phyloP scores from a whole-genome alignment of 2,329 filamentous ascomycete species.

The Fusarium incarnatum region DNA sequence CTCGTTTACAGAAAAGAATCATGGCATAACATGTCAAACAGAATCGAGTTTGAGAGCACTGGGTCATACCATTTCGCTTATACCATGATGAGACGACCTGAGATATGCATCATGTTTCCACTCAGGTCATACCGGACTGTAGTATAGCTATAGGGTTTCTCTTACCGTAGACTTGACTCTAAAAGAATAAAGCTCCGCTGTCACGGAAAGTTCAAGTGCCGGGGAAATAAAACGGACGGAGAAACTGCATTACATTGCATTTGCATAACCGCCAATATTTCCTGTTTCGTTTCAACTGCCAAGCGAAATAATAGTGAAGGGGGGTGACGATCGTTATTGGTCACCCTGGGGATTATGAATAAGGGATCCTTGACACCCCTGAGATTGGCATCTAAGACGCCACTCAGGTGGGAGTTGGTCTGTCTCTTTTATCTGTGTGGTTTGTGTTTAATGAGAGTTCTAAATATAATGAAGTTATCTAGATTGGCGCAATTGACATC shows the following conservation, averaged over 20 bases:
- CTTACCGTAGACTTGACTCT: background rate
- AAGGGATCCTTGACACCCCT: slow-evolving; percentile 20
- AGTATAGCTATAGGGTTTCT: slow-evolving; percentile 5
- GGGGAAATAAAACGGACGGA: slow-evolving; percentile 30
- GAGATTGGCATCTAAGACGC: slow-evolving; percentile 5
- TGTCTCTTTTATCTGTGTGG: background rate
- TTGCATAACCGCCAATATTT: slow-evolving; percentile 13
- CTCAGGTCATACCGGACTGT: slow-evolving; percentile 8
- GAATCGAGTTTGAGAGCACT: slow-evolving; percentile 5
- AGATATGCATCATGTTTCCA: background rate
- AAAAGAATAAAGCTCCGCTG: background rate
- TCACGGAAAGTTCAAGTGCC: slow-evolving; percentile 19
- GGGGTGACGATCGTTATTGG: slow-evolving; percentile 32
- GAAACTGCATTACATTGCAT: slow-evolving; percentile 24
- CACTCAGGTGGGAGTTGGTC: slow-evolving; percentile 9
- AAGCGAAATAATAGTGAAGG: slow-evolving; percentile 8
- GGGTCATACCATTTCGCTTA: slow-evolving; percentile 1
- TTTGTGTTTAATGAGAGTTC: background rate
- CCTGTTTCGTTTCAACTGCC: slow-evolving; percentile 37
- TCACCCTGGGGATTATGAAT: background rate
- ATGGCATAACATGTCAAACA: background rate
- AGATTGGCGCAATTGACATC: background rate
- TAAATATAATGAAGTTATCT: slow-evolving; percentile 3
- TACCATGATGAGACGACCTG: background rate
- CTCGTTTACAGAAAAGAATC: background rate